A percentile compares a stretch with the other conserved stretches of the same genome.
Conservation (phyloP, 495 filamentous ascomycete species). For the Penicillium daleae region DNA sequence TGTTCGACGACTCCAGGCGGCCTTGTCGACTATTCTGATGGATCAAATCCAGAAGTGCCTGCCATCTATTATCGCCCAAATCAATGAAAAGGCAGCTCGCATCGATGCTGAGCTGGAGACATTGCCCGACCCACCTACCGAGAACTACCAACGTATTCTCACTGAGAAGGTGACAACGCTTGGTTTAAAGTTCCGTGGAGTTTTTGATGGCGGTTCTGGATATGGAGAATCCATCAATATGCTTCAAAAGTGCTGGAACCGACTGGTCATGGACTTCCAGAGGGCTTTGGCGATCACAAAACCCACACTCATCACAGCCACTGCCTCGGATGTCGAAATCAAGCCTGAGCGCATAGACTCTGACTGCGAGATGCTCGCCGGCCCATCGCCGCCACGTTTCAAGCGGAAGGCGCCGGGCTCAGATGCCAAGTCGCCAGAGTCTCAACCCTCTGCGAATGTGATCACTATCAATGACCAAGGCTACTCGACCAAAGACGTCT, state of each 20-base stretch:
- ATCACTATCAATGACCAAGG: background rate
- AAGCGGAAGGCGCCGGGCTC: constrained; percentile 28
- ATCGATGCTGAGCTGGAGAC: constrained; percentile 52
- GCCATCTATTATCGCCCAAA: constrained; percentile 60
- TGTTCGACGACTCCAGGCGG: constrained; percentile 55
- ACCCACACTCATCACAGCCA: constrained; percentile 29
- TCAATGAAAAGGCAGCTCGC: constrained; percentile 49
- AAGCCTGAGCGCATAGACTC: constrained; percentile 23
- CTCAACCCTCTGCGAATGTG: background rate
- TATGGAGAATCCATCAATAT: constrained; percentile 22
- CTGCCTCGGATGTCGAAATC: constrained; percentile 6
- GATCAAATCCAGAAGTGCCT: constrained; percentile 62
- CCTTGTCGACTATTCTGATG: constrained; percentile 57
- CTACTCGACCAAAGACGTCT: constrained; percentile 21
- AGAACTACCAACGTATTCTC: constrained; percentile 41
- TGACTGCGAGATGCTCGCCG: constrained; percentile 32
- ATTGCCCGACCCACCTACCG: constrained; percentile 59
- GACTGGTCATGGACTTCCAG: constrained; percentile 43
- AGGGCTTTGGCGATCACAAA: constrained; percentile 36
- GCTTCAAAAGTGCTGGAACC: constrained; percentile 43
- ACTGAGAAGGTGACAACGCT: constrained; percentile 40
- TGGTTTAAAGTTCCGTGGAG: constrained; percentile 30
- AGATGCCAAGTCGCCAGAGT: background rate
- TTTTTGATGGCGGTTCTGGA: constrained; percentile 42
- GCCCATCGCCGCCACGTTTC: background rate